Percentiles rank a stretch among this genome's conserved stretches.
phyloP scores from a whole-genome alignment of 208 protist genomes.

The Polymyxa betae region DNA sequence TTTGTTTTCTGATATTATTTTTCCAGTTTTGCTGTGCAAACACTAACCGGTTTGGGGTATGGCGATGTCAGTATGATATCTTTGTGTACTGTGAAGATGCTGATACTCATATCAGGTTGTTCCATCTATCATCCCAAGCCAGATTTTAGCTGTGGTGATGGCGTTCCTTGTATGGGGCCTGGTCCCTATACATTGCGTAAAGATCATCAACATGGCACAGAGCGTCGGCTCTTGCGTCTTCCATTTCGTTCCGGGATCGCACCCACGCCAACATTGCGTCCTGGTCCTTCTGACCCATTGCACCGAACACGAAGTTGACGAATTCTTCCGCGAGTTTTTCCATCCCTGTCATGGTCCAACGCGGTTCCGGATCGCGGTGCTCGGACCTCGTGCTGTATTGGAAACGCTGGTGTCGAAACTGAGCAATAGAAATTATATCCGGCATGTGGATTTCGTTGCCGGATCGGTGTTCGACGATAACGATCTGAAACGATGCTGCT shows the following conservation, averaged over 20 bases:
- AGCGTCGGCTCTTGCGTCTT: background rate
- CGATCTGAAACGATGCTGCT: constrained; percentile 31
- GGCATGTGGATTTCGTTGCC: background rate
- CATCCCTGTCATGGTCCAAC: background rate
- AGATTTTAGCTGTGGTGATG: background rate
- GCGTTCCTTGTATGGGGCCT: background rate
- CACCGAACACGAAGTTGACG: background rate
- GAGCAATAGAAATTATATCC: background rate
- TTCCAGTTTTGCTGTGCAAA: background rate
- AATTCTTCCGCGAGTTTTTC: constrained; percentile 36
- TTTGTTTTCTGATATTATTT: background rate
- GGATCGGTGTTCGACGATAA: constrained; percentile 28
- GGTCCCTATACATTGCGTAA: background rate
- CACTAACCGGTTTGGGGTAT: background rate
- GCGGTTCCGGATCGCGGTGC: background rate
- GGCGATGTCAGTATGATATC: constrained; percentile 8
- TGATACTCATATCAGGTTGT: background rate
- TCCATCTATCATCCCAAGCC: background rate
- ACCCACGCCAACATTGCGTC: background rate
- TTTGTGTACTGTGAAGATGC: background rate
- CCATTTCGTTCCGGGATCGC: background rate
- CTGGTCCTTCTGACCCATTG: background rate
- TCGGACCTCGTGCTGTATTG: background rate
- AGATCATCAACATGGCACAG: background rate
- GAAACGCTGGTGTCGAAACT: background rate